Conservation (phyloP, 2,329 filamentous ascomycete species). For the Endoconidiophora polonica region DNA sequence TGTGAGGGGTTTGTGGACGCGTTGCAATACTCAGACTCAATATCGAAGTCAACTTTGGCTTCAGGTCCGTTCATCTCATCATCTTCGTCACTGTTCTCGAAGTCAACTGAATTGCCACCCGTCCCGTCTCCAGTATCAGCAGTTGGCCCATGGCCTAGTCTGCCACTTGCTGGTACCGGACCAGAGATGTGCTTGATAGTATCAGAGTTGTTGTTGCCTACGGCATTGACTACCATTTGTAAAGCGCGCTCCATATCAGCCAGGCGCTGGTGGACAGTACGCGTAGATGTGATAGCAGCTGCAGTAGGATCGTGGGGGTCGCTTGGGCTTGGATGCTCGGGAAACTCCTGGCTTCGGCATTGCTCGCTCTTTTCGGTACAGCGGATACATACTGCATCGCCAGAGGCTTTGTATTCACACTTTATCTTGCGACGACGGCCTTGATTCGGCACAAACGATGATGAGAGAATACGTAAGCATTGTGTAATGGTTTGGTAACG, state of each 20-base stretch:
- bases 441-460: constrained; percentile 6
- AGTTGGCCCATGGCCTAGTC: background rate
- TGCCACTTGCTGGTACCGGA: too few species aligned
- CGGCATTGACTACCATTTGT: constrained; percentile 7
- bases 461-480: background rate
- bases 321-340: constrained; percentile 18
- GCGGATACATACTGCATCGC: constrained; percentile 27
- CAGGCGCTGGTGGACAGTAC: constrained; percentile 9
- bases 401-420: constrained; percentile 29
- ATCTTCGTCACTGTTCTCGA: background rate
- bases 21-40: too few species aligned
- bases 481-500: background rate
- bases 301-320: constrained; percentile 8
- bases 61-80: background rate
- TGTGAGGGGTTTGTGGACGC: too few species aligned
- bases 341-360: constrained; percentile 33
- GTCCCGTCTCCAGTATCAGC: background rate
- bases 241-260: constrained; percentile 11
- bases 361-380: constrained; percentile 27
- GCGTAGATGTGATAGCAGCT: background rate
- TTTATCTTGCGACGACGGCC: constrained; percentile 32
- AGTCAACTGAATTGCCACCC: background rate
- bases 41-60: background rate
- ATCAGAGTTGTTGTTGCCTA: background rate
- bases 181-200: background rate